A percentile compares a stretch with the other conserved stretches of the same genome.
Conservation (phyloP, 805 yeast species). For the Ascoidea rubescens region DNA sequence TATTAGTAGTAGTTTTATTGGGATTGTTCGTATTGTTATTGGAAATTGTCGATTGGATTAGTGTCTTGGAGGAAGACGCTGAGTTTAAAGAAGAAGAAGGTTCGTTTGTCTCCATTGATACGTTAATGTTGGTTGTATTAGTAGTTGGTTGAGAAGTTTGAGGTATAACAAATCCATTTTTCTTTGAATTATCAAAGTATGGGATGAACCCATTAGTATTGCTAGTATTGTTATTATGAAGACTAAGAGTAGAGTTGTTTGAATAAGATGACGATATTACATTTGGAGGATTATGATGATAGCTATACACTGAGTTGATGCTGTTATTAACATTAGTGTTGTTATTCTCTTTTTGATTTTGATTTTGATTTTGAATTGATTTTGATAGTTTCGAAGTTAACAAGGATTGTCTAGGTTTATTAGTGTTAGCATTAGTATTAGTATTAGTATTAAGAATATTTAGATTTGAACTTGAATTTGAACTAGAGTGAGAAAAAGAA, state of each 20-base stretch:
- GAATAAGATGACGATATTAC: slow-evolving; percentile 33
- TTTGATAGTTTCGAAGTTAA: background rate
- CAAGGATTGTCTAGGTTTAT: background rate
- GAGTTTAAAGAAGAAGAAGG: slow-evolving; percentile 1
- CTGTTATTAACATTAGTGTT: background rate
- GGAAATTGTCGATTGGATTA: slow-evolving; percentile 2
- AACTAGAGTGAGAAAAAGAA: background rate
- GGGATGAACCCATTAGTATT: slow-evolving; percentile 4
- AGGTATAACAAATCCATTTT: slow-evolving; percentile 12
- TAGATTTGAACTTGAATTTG: background rate
- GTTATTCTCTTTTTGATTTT: background rate
- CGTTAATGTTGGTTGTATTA: slow-evolving; percentile 35
- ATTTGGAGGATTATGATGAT: slow-evolving; percentile 32
- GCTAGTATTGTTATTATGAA: slow-evolving; percentile 3
- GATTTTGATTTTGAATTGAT: background rate
- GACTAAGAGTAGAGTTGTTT: background rate
- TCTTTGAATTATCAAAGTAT: background rate
- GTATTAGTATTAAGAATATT: background rate
- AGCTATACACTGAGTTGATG: background rate
- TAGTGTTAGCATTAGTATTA: background rate
- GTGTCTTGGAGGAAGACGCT: slow-evolving; percentile 10
- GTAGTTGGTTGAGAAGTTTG: slow-evolving; percentile 27
- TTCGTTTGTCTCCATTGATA: slow-evolving; percentile 32
- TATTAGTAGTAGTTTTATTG: slow-evolving; percentile 5
- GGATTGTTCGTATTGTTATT: slow-evolving; percentile 10